A percentile compares a stretch with the other conserved stretches of the same genome.
These are phyloP conservation scores for Backusella macrospora DNA, from an alignment of 192 early-diverging fungal genomes.

Conservation along the genomic window DNA sequence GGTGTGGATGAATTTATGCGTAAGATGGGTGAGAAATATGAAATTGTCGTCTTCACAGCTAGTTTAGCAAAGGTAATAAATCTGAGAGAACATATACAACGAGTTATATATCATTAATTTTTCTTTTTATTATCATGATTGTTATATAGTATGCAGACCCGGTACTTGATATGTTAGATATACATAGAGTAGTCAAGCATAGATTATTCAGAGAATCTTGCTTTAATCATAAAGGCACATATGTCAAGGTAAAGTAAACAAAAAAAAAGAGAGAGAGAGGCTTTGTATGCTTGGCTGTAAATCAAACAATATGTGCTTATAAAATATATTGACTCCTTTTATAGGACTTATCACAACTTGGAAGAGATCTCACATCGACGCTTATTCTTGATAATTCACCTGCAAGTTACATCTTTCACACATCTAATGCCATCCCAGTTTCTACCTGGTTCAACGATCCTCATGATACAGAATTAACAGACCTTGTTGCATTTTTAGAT, in stretches of 20 bases:
- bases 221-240: slow-evolving; percentile 84
- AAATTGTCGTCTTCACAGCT: slow-evolving; percentile 90
- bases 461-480: slow-evolving; percentile 83
- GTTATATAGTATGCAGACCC: slow-evolving; percentile 82
- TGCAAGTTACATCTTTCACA: slow-evolving; percentile 84
- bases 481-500: slow-evolving; percentile 83
- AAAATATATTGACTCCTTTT: not conserved
- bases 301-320: not conserved
- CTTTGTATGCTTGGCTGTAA: not conserved
- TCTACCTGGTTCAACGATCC: slow-evolving; percentile 89
- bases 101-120: not conserved
- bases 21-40: slow-evolving; percentile 74
- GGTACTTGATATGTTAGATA: slow-evolving; percentile 84
- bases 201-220: slow-evolving; percentile 90
- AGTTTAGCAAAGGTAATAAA: slow-evolving; percentile 67
- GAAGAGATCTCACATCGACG: slow-evolving; percentile 70
- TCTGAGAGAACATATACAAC: not conserved
- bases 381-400: slow-evolving; percentile 92
- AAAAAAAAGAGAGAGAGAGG: not conserved
- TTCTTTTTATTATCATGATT: not conserved
- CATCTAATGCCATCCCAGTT: slow-evolving; percentile 85
- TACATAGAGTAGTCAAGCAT: slow-evolving; percentile 73
- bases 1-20: slow-evolving; percentile 85
- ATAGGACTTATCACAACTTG: slow-evolving; percentile 77
- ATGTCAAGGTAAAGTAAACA: slow-evolving; percentile 68